These are phyloP conservation scores for Debaryomyces coudertii DNA, from an alignment of 1,139 yeast genomes.

Conservation along the genomic window DNA sequence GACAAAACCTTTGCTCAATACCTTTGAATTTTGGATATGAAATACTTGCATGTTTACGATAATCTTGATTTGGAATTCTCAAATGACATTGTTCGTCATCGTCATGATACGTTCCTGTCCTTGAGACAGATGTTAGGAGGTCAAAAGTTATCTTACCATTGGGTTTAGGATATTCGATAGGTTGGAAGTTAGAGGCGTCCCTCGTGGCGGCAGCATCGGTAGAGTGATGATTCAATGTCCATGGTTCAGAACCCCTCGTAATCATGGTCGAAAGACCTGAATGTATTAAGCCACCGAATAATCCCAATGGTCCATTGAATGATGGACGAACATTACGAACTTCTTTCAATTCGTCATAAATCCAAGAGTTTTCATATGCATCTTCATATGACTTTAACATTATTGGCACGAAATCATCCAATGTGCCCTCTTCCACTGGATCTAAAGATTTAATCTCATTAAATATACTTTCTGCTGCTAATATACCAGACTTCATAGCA, in stretches of 20 bases:
- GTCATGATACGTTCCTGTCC: conserved; percentile 95
- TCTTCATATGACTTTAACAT: conserved; percentile 61
- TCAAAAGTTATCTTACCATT: conserved; percentile 91
- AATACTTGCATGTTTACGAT: conserved; percentile 63
- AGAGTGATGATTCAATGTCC: conserved; percentile 75
- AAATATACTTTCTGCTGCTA: conserved; percentile 87
- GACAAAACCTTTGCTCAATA: conserved; percentile 89
- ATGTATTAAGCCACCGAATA: conserved; percentile 77
- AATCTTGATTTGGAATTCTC: conserved; percentile 74
- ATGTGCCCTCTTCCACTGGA: conserved; percentile 53
- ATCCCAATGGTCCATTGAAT: conserved; percentile 70
- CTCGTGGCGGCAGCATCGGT: conserved; percentile 76
- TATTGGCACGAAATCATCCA: conserved; percentile 45
- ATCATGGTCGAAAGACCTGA: conserved; percentile 85
- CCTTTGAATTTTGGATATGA: conserved; percentile 82
- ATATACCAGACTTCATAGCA: conserved; percentile 91
- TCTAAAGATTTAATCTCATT: conserved; percentile 53
- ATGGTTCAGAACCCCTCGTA: conserved; percentile 78
- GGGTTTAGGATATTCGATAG: conserved; percentile 91
- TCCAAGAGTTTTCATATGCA: conserved; percentile 78
- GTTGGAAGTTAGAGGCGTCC: conserved; percentile 63
- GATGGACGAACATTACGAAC: conserved; percentile 93
- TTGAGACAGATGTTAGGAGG: conserved; percentile 84
- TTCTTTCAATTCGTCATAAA: conserved; percentile 74
- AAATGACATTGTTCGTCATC: conserved; percentile 93